Percentiles rank a stretch among this genome's conserved stretches.
These are phyloP conservation scores for Euptelea pleiosperma DNA, from an alignment of 164 flowering plant genomes.

Conservation along the genomic window DNA sequence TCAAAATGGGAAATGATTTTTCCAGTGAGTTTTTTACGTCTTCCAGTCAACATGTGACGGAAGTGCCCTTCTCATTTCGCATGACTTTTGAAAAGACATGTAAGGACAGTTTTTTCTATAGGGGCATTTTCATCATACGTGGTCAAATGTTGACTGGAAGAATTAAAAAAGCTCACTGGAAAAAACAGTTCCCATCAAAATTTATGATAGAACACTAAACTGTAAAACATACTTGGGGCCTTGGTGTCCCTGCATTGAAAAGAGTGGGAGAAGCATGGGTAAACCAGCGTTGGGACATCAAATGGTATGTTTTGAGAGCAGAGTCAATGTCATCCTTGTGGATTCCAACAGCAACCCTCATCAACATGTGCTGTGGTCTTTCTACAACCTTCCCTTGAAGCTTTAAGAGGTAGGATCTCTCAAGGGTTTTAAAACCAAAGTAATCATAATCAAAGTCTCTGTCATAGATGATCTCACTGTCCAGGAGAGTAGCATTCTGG, in stretches of 20 bases:
- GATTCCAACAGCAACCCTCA: conserved; percentile 98
- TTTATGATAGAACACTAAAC: no score
- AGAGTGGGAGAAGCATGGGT: conserved; percentile 99
- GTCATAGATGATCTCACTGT: conserved; percentile 96
- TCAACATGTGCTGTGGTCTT: conserved; percentile 99
- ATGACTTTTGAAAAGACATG: no score
- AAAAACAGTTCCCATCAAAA: not conserved
- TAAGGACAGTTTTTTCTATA: no score
- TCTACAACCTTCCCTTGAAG: conserved; percentile 92
- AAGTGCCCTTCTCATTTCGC: no score
- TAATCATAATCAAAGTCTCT: conserved; percentile 98
- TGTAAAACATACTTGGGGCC: conserved; percentile 73
- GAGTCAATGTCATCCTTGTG: conserved; percentile 95
- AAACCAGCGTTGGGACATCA: conserved; percentile 99
- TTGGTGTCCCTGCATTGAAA: conserved; percentile 96
- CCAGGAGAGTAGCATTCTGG: conserved; percentile 91
- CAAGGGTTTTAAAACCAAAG: conserved; percentile 98
- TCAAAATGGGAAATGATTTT: no score
- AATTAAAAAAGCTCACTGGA: no score
- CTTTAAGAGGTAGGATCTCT: conserved; percentile 93
- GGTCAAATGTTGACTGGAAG: no score
- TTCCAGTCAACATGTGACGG: no score
- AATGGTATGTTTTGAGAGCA: conserved; percentile 82
- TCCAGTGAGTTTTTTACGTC: no score
- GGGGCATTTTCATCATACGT: no score